Evolutionary conservation across 768 basidiomycete species (phyloP), one percentile per base, ranked within the genome.

Genomic region (Agrocybe pediades): DNA sequence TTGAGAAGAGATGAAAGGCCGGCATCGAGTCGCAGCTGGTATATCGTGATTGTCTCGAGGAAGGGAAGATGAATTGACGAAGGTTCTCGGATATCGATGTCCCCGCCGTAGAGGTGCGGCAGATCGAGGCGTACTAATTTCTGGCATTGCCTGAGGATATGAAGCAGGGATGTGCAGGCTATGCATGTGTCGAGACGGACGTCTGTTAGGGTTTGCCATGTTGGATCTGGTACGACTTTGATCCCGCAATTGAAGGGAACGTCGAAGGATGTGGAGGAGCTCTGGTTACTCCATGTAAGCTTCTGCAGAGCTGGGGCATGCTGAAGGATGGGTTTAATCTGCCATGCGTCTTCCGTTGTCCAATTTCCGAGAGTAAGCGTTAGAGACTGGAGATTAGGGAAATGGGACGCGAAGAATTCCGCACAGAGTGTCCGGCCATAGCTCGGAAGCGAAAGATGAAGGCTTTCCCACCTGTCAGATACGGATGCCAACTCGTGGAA

Each of bases 1-100:
- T 62, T 57, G 51, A 68, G 52, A 19, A 68, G 53, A 13, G 56
- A 30, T 3, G 61, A 55, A 49, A 67, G 57, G 16, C 60, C 64
- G 16, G 57, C 30, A 41, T 67, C 58, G 15, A 65, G 60, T 17
- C 49, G 43, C 8, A 52, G 57, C 40, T 65, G 64, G 43, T 64
- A 65, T 13, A 68, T 54, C 9, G 55, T 47, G 15, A 66, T 42
- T 1, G 50, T 53, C 40, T 54, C 41, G 19, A 68, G 62, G 36
- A 56, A 27, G 19, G 60, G 55, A 13, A 65, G 53, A 30, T 29
- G 19, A 24, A 64, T 43, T n/a, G n/a, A 27, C 25, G 51, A 15
- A 46, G 16, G 15, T 16, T 26, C 44, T 36, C 33, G 11, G 11
- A 36, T 11, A n/a, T 3, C 33, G 33, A 36, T 13, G 33, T 5